Percentiles rank a stretch among this genome's conserved stretches.
phyloP scores from a whole-genome alignment of 768 basidiomycete genomes.

The Naganishia vishniacii region DNA sequence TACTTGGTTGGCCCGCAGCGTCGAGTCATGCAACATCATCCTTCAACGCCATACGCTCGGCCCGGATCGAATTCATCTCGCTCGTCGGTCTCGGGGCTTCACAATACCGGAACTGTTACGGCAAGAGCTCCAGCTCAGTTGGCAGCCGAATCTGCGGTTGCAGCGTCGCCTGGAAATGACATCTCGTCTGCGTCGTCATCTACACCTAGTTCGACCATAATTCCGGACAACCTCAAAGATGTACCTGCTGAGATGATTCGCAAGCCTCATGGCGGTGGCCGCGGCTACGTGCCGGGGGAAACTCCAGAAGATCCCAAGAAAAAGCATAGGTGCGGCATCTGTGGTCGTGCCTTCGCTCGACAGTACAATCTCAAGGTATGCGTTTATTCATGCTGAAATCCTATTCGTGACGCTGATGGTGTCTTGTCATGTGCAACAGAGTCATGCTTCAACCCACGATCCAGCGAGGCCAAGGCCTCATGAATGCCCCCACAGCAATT shows the following conservation, averaged over 20 bases:
- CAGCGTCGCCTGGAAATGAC: not conserved
- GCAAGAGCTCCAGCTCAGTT: not conserved
- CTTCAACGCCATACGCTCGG: not conserved
- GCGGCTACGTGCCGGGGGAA: constrained; percentile 47
- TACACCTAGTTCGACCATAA: not conserved
- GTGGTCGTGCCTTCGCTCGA: constrained; percentile 71
- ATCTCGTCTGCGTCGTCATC: constrained; percentile 2
- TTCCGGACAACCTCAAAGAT: constrained; percentile 8
- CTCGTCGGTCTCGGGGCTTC: not conserved
- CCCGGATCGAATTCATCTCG: not conserved
- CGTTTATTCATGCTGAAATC: not conserved
- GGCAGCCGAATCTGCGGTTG: not conserved
- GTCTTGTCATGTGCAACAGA: constrained; percentile 31
- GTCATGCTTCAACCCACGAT: constrained; percentile 90
- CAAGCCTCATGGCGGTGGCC: constrained; percentile 45
- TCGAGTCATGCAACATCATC: not conserved
- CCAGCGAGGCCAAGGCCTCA: constrained; percentile 85
- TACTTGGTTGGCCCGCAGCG: not conserved
- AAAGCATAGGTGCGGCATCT: constrained; percentile 45
- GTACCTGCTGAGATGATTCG: constrained; percentile 28
- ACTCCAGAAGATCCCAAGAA: constrained; percentile 48
- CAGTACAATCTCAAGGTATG: constrained; percentile 83
- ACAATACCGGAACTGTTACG: no score
- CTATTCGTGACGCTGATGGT: constrained; percentile 3
- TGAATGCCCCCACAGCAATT: constrained; percentile 75